These are phyloP conservation scores for Aspergillus sclerotialis DNA, from an alignment of 2,329 filamentous ascomycete species.

Conservation along the genomic window DNA sequence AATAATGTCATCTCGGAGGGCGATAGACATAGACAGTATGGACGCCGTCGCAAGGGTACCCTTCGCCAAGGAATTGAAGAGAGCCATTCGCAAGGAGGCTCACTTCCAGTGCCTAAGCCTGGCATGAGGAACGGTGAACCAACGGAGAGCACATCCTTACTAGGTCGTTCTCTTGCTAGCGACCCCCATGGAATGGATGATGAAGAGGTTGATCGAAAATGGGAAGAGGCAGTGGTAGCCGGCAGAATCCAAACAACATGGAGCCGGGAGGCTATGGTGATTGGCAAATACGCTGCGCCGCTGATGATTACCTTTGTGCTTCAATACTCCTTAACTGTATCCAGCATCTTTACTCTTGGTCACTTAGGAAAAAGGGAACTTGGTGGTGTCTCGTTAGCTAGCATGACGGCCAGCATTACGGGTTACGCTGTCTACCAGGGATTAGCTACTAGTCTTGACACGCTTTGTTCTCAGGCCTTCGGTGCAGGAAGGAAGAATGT, in stretches of 20 bases:
- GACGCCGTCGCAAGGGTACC: constrained; percentile 9
- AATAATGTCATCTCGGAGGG: constrained; percentile 53
- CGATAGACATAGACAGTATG: constrained; percentile 22
- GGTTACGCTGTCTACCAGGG: constrained; percentile 71
- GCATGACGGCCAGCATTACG: constrained; percentile 75
- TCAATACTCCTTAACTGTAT: constrained; percentile 78
- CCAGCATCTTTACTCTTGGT: constrained; percentile 72
- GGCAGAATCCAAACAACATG: constrained; percentile 84
- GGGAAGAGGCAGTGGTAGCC: constrained; percentile 75
- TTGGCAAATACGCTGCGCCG: constrained; percentile 64
- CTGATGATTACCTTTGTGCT: constrained; percentile 68
- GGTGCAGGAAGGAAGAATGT: constrained; percentile 84
- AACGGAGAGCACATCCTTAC: constrained; percentile 44
- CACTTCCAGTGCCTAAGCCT: not conserved
- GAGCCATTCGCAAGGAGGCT: constrained; percentile 6
- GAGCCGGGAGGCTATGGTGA: constrained; percentile 79
- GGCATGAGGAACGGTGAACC: constrained; percentile 3
- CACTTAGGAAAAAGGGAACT: constrained; percentile 65
- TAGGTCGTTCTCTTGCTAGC: constrained; percentile 35
- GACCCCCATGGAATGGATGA: constrained; percentile 43
- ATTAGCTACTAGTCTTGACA: constrained; percentile 85
- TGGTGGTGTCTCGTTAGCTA: constrained; percentile 60
- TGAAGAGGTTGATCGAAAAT: constrained; percentile 62
- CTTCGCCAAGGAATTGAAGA: constrained; percentile 13
- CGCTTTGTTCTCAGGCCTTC: constrained; percentile 87